Evolutionary conservation across 2,329 filamentous ascomycete genomes (phyloP), one percentile per base, ranked within the genome.

Genomic region (Camptophora hylomeconis): DNA sequence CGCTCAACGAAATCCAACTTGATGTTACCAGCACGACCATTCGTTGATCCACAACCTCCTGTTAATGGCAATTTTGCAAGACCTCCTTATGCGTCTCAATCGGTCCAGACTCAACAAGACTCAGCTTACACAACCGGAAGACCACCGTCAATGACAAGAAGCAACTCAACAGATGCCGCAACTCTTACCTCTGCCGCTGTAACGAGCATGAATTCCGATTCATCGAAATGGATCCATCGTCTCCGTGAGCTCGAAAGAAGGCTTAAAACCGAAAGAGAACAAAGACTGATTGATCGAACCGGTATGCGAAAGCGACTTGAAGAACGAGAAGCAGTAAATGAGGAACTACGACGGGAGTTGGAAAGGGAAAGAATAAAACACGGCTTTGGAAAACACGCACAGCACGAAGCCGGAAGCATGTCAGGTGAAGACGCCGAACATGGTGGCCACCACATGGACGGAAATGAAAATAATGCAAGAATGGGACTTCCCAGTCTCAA

Each of bases 221-320:
- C 28, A 7, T 10, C 11, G 40, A 72, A 79, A 42, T 93, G 83
- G 82, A 74, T 92, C 40, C 71, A 92, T 39, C 64, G 89, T 5
- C 63, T 95, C 18, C 74, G 82, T 33, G 86, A 95, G 49, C 61
- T 95, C 42, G 89, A 98, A 61, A 69, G 77, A 41, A 73, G 92
- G 44, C 63, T 98, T 11, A 92, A 93, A 53, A 75, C 80, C 24
- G 89, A 98, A 58, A 64, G 89, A 9, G 89, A 95, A 54, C 84
- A 76, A 1, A 63, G 89, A 24, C 62, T 92, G 30, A 62, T 92
- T 33, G 89, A 98, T 56, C 72, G 89, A 3, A 78, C 70, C 26
- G 84, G 83, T 14, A 87, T 87, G 16, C 63, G 81, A 31, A 79
- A 84, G 57, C 64, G 87, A 29, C 57, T 93, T 1, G 76, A 83